Evolutionary conservation across 2,329 filamentous ascomycete genomes (phyloP).

Genomic region (Talaromyces sp.): DNA sequence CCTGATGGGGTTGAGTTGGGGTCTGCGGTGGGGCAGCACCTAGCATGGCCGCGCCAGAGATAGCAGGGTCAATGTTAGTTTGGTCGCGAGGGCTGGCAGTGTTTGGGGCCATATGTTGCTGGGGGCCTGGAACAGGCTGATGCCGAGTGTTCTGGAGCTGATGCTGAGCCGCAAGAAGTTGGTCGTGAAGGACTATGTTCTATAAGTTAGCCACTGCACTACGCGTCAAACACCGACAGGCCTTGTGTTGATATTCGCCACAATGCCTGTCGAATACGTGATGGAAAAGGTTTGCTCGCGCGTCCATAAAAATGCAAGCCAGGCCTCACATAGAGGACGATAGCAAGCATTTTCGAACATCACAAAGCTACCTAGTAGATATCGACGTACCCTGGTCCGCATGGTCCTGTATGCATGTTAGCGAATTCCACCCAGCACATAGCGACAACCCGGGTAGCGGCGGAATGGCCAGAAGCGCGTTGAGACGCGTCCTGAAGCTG

Average conservation of each 20-base stretch:
- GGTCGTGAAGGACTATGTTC: conserved; percentile 61
- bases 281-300: neutral
- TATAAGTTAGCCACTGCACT: neutral
- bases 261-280: neutral
- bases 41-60: conserved; percentile 56
- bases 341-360: neutral
- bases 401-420: conserved; percentile 40
- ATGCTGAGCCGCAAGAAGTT: conserved; percentile 57
- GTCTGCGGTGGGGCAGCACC: conserved; percentile 38
- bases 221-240: neutral
- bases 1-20: conserved; percentile 31
- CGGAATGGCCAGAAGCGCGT: conserved; percentile 6
- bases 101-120: conserved; percentile 42
- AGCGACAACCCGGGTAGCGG: conserved; percentile 3
- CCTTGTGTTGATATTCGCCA: neutral
- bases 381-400: conserved; percentile 48
- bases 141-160: conserved; percentile 42
- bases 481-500: conserved; percentile 19
- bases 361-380: conserved; percentile 39
- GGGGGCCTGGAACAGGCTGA: conserved; percentile 47
- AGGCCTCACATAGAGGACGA: neutral
- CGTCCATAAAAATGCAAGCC: neutral
- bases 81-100: conserved; percentile 51
- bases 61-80: conserved; percentile 62
- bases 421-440: conserved; percentile 14